phyloP scores from a whole-genome alignment of 2,329 filamentous ascomycete species.

The Aspergillus neoniger region DNA sequence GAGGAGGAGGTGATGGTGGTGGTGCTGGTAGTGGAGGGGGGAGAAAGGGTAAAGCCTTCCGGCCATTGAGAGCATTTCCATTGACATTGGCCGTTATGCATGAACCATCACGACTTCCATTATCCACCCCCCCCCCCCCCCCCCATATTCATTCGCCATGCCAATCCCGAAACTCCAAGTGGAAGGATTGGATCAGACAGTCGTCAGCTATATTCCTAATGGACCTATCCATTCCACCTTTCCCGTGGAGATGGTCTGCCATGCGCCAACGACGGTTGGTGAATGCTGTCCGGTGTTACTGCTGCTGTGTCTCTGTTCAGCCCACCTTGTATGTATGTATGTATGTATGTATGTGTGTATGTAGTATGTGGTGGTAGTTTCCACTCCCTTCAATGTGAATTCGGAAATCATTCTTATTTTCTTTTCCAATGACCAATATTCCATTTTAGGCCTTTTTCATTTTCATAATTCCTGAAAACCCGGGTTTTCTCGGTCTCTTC shows the following conservation, averaged over 20 bases:
- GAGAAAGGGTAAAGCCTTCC: background rate
- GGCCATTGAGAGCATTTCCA: slow-evolving; percentile 8
- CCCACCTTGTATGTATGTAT: no score
- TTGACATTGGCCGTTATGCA: slow-evolving; percentile 15
- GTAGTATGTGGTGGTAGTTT: no score
- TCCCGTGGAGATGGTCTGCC: background rate
- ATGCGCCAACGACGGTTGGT: background rate
- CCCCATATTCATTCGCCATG: slow-evolving; percentile 3
- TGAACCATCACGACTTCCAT: slow-evolving; percentile 13
- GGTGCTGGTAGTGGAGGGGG: background rate
- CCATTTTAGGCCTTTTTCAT: no score
- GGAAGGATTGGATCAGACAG: slow-evolving; percentile 8
- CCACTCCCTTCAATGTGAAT: no score
- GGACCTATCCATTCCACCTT: slow-evolving; percentile 21
- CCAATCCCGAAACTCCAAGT: background rate
- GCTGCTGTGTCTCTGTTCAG: background rate
- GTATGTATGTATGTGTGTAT: no score
- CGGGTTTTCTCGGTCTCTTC: no score
- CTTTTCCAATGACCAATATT: no score
- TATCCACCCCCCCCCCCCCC: slow-evolving; percentile 2
- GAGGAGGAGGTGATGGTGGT: no score
- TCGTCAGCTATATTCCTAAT: slow-evolving; percentile 19
- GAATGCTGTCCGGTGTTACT: background rate
- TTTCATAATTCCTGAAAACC: no score
- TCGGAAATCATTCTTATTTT: no score